Base-by-base conservation (phyloP, 1,139 yeast species). In the Geotrichum klebahnii region DNA sequence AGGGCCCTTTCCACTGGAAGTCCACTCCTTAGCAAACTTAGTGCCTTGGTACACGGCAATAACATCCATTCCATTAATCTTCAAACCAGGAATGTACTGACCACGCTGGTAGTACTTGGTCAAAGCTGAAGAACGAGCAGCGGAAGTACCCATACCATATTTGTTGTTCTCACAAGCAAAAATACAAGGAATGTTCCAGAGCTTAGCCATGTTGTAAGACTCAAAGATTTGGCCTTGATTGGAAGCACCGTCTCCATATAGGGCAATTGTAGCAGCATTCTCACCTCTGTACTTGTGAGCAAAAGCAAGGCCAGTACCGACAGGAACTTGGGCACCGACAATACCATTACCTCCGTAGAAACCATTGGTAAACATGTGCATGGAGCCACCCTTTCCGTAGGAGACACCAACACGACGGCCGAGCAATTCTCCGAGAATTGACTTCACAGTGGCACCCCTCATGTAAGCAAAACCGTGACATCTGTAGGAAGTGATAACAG, bases 101-200 rank as follows among this genome's bases (percentile, higher is more conserved):
- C 97, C 98, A 76, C 98, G 89, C 83, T 92, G 88, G 82, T 85
- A 86, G 80, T 89, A 92, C 66, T 92, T 97, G 55, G 95, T 84
- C 78, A 89, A 75, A 48, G 98, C 98, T 53, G 97, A 89, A 14
- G 97, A 88, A 75, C 98, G 84, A 50, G 95, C 74, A 53, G 97
- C 97, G 59, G 98, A 75, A 50, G 98, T 92, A 75, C 98, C 98
- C 98, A 92, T 92, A 79, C 98, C 98, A 71, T 92, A 92, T 76
- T 89, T 92, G 82, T 92, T 92, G 80, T 92, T 92, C 75, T 92
- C 98, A 78, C 98, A 92, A 59, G 94, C 89, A 68, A 88, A 92
- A 60, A 92, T 74, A 67, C 88, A 84, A 60, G 98, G 98, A 68
- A 92, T 80, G 74, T 89, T 82, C 97, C 97, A 92, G 70, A 92